Evolutionary conservation across 306 rosid genomes (phyloP).

Genomic region (Malus domestica): ASM211411v1 NC_041805.1:28851501-28852000

Average conservation of each 20-base stretch:
- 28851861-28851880: conserved; percentile 65
- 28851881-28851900: conserved; percentile 55
- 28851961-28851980: background rate
- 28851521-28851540: background rate
- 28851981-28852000: conserved; percentile 10
- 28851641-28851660: background rate
- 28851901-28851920: conserved; percentile 83
- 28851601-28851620: no score
- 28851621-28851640: no score
- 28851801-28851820: conserved; percentile 55
- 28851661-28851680: background rate
- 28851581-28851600: background rate
- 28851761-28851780: conserved; percentile 62
- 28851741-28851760: conserved; percentile 80
- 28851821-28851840: conserved; percentile 65
- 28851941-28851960: conserved; percentile 93
- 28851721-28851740: conserved; percentile 59
- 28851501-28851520: background rate
- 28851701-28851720: conserved; percentile 1
- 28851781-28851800: conserved; percentile 68
- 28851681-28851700: background rate
- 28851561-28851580: background rate
- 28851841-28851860: conserved; percentile 68
- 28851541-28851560: background rate
- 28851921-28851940: conserved; percentile 95